phyloP scores from a whole-genome alignment of 441 rosid species.

The Aquilaria agallochum region DNA sequence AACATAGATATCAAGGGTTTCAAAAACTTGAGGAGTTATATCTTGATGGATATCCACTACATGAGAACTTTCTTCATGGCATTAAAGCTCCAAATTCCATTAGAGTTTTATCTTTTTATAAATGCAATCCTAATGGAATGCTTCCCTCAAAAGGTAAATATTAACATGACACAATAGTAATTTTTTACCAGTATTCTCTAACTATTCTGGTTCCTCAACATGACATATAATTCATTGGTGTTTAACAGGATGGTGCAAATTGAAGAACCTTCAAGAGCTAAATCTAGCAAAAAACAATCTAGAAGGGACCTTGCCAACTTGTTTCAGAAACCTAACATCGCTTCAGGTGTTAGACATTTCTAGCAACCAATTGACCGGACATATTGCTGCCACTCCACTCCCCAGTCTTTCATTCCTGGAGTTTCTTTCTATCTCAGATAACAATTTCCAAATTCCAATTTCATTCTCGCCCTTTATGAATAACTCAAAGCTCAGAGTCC shows the following conservation, averaged over 20 bases:
- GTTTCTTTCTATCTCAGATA: too few species aligned
- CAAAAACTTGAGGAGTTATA: not conserved
- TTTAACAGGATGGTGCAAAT: slow-evolving; percentile 2
- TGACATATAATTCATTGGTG: not conserved
- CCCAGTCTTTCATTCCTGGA: too few species aligned
- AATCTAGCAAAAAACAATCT: not conserved
- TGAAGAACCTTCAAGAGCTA: not conserved
- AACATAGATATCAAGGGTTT: not conserved
- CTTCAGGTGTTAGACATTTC: slow-evolving; percentile 10
- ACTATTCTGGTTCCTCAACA: not conserved
- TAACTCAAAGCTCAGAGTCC: too few species aligned
- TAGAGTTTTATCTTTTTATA: slow-evolving; percentile 1
- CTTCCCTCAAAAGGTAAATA: slow-evolving; percentile 3
- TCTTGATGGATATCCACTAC: not conserved
- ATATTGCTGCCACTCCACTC: not conserved
- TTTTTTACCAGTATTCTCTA: not conserved
- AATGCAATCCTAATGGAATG: not conserved
- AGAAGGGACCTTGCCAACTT: slow-evolving; percentile 13
- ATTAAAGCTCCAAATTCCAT: slow-evolving; percentile 2
- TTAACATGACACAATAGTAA: not conserved
- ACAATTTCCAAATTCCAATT: too few species aligned
- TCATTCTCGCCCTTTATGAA: too few species aligned
- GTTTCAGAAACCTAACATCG: slow-evolving; percentile 19
- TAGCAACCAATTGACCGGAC: not conserved
- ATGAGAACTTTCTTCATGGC: slow-evolving; percentile 8